Percentiles rank a stretch among this genome's conserved stretches.
phyloP scores from a whole-genome alignment of 2,329 filamentous ascomycete species.

The Diaporthe helianthi region DNA sequence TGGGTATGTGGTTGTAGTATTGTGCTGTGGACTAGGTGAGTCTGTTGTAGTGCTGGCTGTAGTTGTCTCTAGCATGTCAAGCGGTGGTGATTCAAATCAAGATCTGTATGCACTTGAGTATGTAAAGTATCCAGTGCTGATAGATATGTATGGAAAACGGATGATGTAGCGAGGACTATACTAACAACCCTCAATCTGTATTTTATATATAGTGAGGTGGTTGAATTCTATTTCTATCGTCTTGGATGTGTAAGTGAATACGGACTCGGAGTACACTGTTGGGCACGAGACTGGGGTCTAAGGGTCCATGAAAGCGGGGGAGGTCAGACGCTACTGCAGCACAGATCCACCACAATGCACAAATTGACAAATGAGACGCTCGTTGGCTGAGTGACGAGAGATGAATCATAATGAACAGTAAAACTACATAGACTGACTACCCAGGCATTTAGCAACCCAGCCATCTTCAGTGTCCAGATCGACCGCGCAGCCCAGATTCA shows the following conservation, averaged over 20 bases:
- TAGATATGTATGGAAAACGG: not conserved
- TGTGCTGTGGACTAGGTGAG: not conserved
- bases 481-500: not conserved
- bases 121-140: not conserved
- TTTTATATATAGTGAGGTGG: not conserved
- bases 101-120: not conserved
- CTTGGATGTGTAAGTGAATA: not conserved
- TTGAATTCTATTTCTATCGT: not conserved
- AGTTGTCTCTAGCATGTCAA: conserved; percentile 10
- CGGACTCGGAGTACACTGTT: not conserved
- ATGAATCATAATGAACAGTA: conserved; percentile 15
- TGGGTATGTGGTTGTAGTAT: not conserved
- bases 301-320: not conserved
- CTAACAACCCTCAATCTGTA: not conserved
- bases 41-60: not conserved
- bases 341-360: not conserved
- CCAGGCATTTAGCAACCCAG: not conserved
- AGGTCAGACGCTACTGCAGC: not conserved
- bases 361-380: not conserved
- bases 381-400: not conserved
- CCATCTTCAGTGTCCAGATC: not conserved
- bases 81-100: not conserved
- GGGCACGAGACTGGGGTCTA: not conserved
- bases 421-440: no score
- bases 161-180: not conserved